These are phyloP conservation scores for Danielia reshetovae DNA, from an alignment of 805 yeast species.

Conservation along the genomic window DNA sequence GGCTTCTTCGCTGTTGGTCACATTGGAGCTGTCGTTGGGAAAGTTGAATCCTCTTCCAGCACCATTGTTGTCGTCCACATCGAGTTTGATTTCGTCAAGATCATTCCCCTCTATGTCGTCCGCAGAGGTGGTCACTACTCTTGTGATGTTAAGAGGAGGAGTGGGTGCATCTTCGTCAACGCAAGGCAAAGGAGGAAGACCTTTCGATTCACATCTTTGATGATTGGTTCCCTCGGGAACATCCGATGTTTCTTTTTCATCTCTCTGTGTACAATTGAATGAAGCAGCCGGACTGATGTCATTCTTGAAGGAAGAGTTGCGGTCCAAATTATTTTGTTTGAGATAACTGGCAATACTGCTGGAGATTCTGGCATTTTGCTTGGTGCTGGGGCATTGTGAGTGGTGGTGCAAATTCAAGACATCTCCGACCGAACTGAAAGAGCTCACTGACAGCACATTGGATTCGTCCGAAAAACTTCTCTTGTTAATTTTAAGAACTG, in stretches of 20 bases:
- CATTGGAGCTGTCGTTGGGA: constrained; percentile 31
- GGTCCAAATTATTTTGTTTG: constrained; percentile 2
- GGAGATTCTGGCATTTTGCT: constrained; percentile 9
- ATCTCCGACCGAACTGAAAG: constrained; percentile 34
- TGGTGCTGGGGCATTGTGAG: constrained; percentile 9
- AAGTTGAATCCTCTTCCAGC: constrained; percentile 34
- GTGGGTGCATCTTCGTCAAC: background rate
- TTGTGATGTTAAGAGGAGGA: constrained; percentile 1
- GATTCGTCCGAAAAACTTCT: constrained; percentile 36
- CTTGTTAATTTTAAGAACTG: constrained; percentile 12
- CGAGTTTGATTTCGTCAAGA: background rate
- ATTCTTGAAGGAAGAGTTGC: constrained; percentile 1
- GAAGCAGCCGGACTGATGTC: constrained; percentile 1
- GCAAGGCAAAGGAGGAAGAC: background rate
- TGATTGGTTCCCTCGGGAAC: background rate
- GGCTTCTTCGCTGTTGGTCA: constrained; percentile 26
- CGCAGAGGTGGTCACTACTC: background rate
- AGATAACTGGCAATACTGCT: constrained; percentile 8
- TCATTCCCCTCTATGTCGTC: background rate
- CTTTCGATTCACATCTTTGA: background rate
- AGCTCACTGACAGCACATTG: constrained; percentile 34
- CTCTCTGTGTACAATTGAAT: constrained; percentile 9
- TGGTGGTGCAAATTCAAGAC: constrained; percentile 3
- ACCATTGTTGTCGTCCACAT: constrained; percentile 28
- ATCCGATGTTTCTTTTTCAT: background rate